Conservation (phyloP, 176 grass and related monocot species). For the Ensete glaucum region DNA sequence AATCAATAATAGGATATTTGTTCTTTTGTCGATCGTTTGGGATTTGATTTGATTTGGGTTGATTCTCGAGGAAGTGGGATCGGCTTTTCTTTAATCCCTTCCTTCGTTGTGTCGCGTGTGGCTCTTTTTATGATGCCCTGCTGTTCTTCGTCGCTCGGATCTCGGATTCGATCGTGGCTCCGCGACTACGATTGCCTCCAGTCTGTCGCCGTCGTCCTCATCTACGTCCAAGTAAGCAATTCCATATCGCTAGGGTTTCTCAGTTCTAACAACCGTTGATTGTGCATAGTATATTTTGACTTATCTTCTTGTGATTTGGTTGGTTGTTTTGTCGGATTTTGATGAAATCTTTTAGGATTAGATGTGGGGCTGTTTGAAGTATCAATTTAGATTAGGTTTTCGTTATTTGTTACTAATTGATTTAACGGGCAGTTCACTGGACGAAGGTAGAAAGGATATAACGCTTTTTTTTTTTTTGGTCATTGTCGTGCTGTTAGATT, state of each 20-base stretch:
- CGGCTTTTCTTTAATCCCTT: too few relatives aligned
- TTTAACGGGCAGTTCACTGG: background rate
- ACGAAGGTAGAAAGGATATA: too few relatives aligned
- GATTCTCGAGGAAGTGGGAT: background rate
- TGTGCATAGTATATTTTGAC: background rate
- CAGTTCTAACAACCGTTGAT: background rate
- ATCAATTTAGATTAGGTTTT: constrained; percentile 4
- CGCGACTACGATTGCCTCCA: constrained; percentile 93
- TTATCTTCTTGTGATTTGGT: too few relatives aligned
- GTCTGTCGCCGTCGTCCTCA: constrained; percentile 61
- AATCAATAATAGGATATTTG: too few relatives aligned
- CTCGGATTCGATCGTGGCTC: constrained; percentile 73
- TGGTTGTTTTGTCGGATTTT: background rate
- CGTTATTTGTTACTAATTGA: background rate
- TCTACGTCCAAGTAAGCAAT: constrained; percentile 73
- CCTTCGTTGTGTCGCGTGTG: background rate
- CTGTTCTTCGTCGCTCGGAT: constrained; percentile 38
- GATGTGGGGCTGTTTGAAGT: constrained; percentile 3
- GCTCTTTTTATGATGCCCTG: constrained; percentile 49
- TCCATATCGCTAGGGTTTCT: background rate
- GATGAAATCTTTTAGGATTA: constrained; percentile 1
- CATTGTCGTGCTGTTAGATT: constrained; percentile 33
- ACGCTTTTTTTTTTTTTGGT: background rate
- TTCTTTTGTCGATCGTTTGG: background rate
- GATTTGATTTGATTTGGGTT: background rate